phyloP scores from a whole-genome alignment of 805 yeast genomes.

The Sugiyamaella valdiviana region DNA sequence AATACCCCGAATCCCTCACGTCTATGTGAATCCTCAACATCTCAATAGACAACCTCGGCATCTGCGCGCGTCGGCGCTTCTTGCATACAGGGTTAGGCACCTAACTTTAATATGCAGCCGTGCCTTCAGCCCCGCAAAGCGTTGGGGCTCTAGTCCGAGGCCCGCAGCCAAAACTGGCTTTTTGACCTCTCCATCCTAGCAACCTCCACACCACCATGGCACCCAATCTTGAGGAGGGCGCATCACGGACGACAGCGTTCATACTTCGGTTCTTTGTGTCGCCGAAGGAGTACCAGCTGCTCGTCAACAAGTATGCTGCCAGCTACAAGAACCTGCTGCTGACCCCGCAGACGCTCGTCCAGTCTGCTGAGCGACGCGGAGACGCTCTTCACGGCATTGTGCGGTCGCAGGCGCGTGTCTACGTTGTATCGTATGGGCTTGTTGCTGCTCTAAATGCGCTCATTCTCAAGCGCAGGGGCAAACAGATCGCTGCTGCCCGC shows the following conservation, averaged over 20 bases:
- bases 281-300: conserved; percentile 21
- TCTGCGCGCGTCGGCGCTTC: no score
- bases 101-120: no score
- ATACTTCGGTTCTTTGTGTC: conserved; percentile 20
- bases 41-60: neutral
- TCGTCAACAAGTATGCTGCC: conserved; percentile 9
- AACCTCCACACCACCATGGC: no score
- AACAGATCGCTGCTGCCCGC: conserved; percentile 4
- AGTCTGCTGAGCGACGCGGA: conserved; percentile 10
- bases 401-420: conserved; percentile 22
- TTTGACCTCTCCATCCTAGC: no score
- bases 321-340: conserved; percentile 1
- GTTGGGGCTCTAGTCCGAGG: neutral
- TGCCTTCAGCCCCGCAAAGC: neutral
- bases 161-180: neutral
- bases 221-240: neutral
- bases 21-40: neutral
- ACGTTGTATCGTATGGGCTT: conserved; percentile 16
- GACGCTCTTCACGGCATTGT: conserved; percentile 18
- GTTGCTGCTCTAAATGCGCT: conserved; percentile 13
- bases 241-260: neutral
- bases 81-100: no score
- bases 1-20: no score
- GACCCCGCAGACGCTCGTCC: conserved; percentile 8
- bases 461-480: conserved; percentile 10